phyloP scores from a whole-genome alignment of 31 red algal genomes.

The Odonthalia washingtoniensis region DNA sequence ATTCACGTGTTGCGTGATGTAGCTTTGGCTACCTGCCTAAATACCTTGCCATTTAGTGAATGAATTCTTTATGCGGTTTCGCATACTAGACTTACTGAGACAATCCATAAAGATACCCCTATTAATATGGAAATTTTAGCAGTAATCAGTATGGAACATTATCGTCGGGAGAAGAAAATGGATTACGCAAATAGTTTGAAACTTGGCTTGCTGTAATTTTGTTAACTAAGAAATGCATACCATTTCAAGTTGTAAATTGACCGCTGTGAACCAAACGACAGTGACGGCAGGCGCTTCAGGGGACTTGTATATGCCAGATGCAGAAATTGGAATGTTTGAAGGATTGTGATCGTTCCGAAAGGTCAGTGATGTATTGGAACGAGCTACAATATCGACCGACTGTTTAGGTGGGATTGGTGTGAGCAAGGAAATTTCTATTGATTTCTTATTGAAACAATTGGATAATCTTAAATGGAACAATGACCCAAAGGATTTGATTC shows the following conservation, averaged over 20 bases:
- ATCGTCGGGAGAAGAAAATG: neutral
- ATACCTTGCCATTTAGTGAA: slow-evolving; percentile 47
- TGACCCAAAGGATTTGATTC: no score
- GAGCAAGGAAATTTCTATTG: slow-evolving; percentile 71
- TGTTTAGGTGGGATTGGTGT: slow-evolving; percentile 75
- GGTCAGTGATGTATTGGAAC: slow-evolving; percentile 28
- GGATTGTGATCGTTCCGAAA: slow-evolving; percentile 58
- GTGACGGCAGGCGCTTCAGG: slow-evolving; percentile 57
- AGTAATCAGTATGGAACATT: slow-evolving; percentile 40
- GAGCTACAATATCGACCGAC: slow-evolving; percentile 48
- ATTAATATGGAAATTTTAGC: slow-evolving; percentile 39
- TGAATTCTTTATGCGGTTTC: slow-evolving; percentile 47
- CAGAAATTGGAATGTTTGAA: slow-evolving; percentile 68
- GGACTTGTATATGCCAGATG: slow-evolving; percentile 70
- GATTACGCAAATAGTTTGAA: neutral
- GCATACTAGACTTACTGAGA: slow-evolving; percentile 44
- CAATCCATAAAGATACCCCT: slow-evolving; percentile 37
- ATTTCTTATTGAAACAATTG: slow-evolving; percentile 78
- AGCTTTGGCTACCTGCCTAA: no score
- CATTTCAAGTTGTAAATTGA: neutral
- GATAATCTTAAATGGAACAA: slow-evolving; percentile 60
- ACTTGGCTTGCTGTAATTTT: neutral
- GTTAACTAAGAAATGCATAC: slow-evolving; percentile 43
- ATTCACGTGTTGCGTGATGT: no score
- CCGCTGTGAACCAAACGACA: neutral